Evolutionary conservation across 2,329 filamentous ascomycete species (phyloP).

Genomic region (Aspergillus oerlinghausenensis): DNA sequence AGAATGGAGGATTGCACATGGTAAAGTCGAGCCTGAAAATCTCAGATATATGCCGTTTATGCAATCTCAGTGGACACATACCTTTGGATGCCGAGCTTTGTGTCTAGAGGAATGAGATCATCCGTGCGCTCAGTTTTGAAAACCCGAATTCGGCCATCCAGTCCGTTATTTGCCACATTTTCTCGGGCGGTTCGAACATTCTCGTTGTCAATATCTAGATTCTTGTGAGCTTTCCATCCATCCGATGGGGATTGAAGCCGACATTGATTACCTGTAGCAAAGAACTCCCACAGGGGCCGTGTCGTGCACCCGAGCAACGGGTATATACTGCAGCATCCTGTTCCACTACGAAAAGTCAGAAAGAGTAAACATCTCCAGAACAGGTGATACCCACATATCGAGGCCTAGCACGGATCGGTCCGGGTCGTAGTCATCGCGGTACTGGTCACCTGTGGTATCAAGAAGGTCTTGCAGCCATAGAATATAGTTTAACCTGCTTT

Average conservation of each 20-base stretch:
- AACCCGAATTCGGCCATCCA: constrained; percentile 62
- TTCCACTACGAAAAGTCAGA: constrained; percentile 53
- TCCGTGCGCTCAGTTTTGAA: constrained; percentile 50
- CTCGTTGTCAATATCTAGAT: constrained; percentile 66
- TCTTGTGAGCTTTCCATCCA: background rate
- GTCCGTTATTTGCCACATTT: constrained; percentile 64
- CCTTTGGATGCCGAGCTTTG: constrained; percentile 26
- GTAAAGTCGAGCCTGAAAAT: constrained; percentile 64
- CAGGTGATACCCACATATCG: constrained; percentile 56
- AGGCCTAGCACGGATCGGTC: constrained; percentile 62
- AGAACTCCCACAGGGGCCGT: constrained; percentile 65
- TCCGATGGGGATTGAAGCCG: background rate
- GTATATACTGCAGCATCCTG: constrained; percentile 88
- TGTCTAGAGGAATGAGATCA: constrained; percentile 60
- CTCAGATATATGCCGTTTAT: constrained; percentile 4
- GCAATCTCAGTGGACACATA: constrained; percentile 6
- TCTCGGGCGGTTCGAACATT: constrained; percentile 61
- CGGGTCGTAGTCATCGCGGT: constrained; percentile 49
- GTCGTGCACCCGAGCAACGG: constrained; percentile 71
- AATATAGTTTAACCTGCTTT: constrained; percentile 77
- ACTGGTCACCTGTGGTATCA: constrained; percentile 58
- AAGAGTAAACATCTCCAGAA: background rate
- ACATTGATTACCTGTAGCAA: constrained; percentile 55
- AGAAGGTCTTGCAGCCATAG: constrained; percentile 80
- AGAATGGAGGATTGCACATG: constrained; percentile 96